phyloP scores from a whole-genome alignment of 2,329 filamentous ascomycete species.

The Venturia carpophila region DNA sequence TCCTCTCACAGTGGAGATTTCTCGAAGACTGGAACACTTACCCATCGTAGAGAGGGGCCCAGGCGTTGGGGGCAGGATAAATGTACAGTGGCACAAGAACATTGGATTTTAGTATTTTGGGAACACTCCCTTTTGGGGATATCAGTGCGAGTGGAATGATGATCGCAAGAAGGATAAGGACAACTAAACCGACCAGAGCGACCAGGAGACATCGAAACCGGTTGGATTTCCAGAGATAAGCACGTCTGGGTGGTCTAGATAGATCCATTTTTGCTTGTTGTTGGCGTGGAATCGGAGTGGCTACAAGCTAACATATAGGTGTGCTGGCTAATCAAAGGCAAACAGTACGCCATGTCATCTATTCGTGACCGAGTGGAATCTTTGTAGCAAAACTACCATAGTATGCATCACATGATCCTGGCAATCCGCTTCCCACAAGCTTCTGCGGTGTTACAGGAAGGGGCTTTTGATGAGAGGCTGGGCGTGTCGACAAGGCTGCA shows the following conservation, averaged over 20 bases:
- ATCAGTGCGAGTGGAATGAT: conserved; percentile 1
- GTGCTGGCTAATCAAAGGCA: not conserved
- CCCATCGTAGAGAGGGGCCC: conserved; percentile 12
- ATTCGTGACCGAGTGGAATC: not conserved
- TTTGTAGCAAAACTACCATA: not conserved
- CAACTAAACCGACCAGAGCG: not conserved
- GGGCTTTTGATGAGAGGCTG: not conserved
- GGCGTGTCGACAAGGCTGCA: not conserved
- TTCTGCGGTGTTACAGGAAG: not conserved
- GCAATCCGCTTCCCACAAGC: not conserved
- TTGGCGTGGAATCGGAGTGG: not conserved
- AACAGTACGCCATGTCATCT: not conserved
- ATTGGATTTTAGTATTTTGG: not conserved
- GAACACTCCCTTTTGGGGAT: not conserved
- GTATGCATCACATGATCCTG: not conserved
- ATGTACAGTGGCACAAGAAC: conserved; percentile 11
- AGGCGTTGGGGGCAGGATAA: conserved; percentile 4
- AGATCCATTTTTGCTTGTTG: not conserved
- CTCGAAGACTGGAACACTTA: not conserved
- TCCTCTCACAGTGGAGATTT: not conserved
- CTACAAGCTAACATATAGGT: not conserved
- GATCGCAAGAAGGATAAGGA: conserved; percentile 4
- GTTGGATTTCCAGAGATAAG: not conserved
- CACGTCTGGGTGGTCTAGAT: not conserved
- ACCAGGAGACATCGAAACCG: not conserved